Conservation (phyloP, 305 asterid species). For the Rubia peregrina region DNA sequence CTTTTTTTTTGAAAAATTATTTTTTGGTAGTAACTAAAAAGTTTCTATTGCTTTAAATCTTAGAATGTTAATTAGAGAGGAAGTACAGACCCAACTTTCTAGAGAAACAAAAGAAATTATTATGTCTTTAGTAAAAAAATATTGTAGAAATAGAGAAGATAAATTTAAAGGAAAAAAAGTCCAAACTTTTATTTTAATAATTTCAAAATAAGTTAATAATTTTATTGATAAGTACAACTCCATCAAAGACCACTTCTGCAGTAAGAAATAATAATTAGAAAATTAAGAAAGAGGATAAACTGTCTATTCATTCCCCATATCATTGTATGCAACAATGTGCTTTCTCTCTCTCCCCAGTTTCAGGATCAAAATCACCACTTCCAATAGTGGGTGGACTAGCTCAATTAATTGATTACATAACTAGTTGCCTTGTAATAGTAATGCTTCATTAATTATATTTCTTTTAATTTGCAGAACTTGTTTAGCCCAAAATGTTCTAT, state of each 20-base stretch:
- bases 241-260: too few relatives aligned
- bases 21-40: too few relatives aligned
- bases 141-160: too few relatives aligned
- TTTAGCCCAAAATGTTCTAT: not conserved
- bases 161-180: too few relatives aligned
- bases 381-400: not conserved
- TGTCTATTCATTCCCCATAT: not conserved
- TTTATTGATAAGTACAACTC: too few relatives aligned
- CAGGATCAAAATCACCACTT: not conserved
- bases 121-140: too few relatives aligned
- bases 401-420: not conserved
- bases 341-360: not conserved
- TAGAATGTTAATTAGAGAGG: too few relatives aligned
- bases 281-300: not conserved
- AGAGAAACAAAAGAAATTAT: not conserved
- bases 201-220: too few relatives aligned
- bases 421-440: not conserved
- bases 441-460: not conserved
- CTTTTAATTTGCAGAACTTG: not conserved
- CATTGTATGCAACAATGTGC: not conserved
- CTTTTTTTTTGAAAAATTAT: too few relatives aligned
- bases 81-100: not conserved
- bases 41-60: too few relatives aligned
- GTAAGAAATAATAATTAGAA: too few relatives aligned
- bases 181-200: too few relatives aligned